Evolutionary conservation across 225 moss, liverwort and hornwort genomes (phyloP).

Genomic region (Ulota crispa): DNA sequence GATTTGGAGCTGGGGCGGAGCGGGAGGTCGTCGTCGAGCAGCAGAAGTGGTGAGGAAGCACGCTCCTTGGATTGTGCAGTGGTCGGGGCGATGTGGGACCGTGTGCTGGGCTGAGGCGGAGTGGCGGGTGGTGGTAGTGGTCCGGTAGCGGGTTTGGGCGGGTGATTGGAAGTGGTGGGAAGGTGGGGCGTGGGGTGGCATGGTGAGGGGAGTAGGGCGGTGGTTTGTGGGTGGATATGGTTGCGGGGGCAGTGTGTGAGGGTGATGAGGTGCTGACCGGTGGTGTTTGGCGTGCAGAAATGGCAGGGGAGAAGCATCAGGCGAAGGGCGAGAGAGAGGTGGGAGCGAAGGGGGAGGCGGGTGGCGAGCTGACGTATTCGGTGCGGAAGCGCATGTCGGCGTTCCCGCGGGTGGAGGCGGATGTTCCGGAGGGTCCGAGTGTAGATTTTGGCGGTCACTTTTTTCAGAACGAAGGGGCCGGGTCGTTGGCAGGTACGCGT

Average conservation of each 20-base stretch:
- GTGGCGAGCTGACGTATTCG: conserved; percentile 57
- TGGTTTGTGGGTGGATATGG: not conserved
- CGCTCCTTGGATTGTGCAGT: not conserved
- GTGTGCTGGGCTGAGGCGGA: not conserved
- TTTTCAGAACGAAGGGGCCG: conserved; percentile 40
- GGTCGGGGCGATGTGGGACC: not conserved
- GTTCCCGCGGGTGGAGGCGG: conserved; percentile 77
- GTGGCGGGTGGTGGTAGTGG: not conserved
- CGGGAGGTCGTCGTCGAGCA: conserved; percentile 29
- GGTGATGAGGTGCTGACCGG: not conserved
- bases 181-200: not conserved
- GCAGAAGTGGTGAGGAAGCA: conserved; percentile 28
- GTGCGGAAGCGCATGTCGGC: conserved; percentile 82
- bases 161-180: not conserved
- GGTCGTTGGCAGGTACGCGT: conserved; percentile 32
- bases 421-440: conserved; percentile 46
- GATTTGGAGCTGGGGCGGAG: conserved; percentile 34
- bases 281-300: conserved; percentile 12
- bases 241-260: not conserved
- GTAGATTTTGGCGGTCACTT: conserved; percentile 51
- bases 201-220: not conserved
- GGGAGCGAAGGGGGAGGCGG: conserved; percentile 35
- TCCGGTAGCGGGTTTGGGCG: not conserved
- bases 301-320: conserved; percentile 52
- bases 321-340: conserved; percentile 50